These are phyloP conservation scores for rapeseed (Brassica napus) DNA, from an alignment of 345 rosid genomes.

Conservation along the genomic window Da-Ae NC_063435.1:18478001-18478500, in stretches of 20 bases:
- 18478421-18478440: neutral
- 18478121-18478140: neutral
- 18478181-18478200: neutral
- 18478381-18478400: neutral
- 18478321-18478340: neutral
- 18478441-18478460: neutral
- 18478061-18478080: neutral
- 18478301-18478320: neutral
- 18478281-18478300: neutral
- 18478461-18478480: neutral
- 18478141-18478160: neutral
- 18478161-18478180: neutral
- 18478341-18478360: neutral
- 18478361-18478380: neutral
- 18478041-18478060: neutral
- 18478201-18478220: neutral
- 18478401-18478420: neutral
- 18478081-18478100: neutral
- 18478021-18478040: neutral
- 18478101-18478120: neutral
- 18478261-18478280: neutral
- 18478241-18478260: neutral
- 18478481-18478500: neutral
- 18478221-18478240: neutral
- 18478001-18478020: neutral